A percentile compares a stretch with the other conserved stretches of the same genome.
Evolutionary conservation across 306 rosid genomes (phyloP).

Genomic region (Alnus glutinosa): DNA sequence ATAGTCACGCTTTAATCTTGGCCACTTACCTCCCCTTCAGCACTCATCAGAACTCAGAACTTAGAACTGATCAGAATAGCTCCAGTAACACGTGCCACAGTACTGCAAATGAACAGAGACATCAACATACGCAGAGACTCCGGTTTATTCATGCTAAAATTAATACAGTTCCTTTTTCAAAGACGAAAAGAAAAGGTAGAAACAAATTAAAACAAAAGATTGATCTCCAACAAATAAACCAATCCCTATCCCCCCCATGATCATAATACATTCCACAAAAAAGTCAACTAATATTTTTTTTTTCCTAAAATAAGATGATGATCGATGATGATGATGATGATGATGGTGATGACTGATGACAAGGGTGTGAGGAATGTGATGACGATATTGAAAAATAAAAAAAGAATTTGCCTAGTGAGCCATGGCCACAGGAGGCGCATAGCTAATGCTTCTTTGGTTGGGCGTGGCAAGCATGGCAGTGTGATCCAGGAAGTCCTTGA

Average conservation of each 20-base stretch:
- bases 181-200: constrained; percentile 17
- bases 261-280: constrained; percentile 17
- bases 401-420: constrained; percentile 58
- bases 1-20: neutral
- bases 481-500: constrained; percentile 94
- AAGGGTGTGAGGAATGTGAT: constrained; percentile 12
- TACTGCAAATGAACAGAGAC: constrained; percentile 15
- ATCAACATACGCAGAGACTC: constrained; percentile 10
- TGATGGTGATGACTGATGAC: neutral
- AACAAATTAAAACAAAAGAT: constrained; percentile 25
- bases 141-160: constrained; percentile 43
- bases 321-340: neutral
- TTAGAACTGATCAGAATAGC: neutral
- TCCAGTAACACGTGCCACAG: neutral
- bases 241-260: constrained; percentile 38
- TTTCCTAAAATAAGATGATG: constrained; percentile 14
- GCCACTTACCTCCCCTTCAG: neutral
- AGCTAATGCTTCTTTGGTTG: constrained; percentile 70
- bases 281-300: constrained; percentile 12
- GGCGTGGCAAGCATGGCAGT: constrained; percentile 96
- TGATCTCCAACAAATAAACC: constrained; percentile 64
- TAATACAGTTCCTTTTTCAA: constrained; percentile 34
- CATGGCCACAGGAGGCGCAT: constrained; percentile 70
- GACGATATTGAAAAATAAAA: neutral
- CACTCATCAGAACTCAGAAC: neutral